Evolutionary conservation across 495 filamentous ascomycete genomes (phyloP).

Genomic region (Aspergillus taichungensis): DNA sequence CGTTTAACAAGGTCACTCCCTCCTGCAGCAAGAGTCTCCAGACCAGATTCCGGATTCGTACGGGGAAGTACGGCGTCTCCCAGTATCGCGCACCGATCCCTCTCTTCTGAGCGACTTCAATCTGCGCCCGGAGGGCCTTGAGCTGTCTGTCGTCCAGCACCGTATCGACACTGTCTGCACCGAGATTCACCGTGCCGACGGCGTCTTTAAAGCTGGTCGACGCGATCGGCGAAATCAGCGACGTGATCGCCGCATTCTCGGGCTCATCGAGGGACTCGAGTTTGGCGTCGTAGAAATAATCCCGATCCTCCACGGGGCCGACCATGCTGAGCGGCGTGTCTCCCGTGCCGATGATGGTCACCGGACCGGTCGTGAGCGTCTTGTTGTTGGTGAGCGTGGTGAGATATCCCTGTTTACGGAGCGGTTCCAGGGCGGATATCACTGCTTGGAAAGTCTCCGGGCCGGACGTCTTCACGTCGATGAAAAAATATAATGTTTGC

Average conservation of each 20-base stretch:
- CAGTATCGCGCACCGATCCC: conserved; percentile 67
- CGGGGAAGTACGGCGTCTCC: conserved; percentile 60
- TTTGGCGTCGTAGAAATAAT: conserved; percentile 57
- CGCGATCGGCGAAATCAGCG: conserved; percentile 43
- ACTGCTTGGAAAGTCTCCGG: conserved; percentile 47
- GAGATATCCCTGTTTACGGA: conserved; percentile 54
- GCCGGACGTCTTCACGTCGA: conserved; percentile 60
- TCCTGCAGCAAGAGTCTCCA: conserved; percentile 60
- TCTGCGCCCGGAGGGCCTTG: conserved; percentile 47
- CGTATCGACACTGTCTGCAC: conserved; percentile 13
- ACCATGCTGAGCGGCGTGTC: conserved; percentile 63
- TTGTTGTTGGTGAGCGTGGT: conserved; percentile 46
- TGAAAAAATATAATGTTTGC: conserved; percentile 59
- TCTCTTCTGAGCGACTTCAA: conserved; percentile 49
- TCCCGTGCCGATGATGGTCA: conserved; percentile 77
- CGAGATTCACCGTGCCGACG: conserved; percentile 29
- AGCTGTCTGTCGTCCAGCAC: conserved; percentile 44
- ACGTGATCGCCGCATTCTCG: conserved; percentile 33
- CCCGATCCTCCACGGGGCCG: conserved; percentile 36
- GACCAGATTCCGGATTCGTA: conserved; percentile 54
- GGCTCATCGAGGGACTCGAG: conserved; percentile 37
- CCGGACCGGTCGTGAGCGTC: conserved; percentile 37
- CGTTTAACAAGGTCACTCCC: conserved; percentile 66
- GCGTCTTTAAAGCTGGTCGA: conserved; percentile 34
- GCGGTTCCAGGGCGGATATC: conserved; percentile 52